These are phyloP conservation scores for Ailanthus altissimus DNA, from an alignment of 345 rosid species.

Conservation along the genomic window DNA sequence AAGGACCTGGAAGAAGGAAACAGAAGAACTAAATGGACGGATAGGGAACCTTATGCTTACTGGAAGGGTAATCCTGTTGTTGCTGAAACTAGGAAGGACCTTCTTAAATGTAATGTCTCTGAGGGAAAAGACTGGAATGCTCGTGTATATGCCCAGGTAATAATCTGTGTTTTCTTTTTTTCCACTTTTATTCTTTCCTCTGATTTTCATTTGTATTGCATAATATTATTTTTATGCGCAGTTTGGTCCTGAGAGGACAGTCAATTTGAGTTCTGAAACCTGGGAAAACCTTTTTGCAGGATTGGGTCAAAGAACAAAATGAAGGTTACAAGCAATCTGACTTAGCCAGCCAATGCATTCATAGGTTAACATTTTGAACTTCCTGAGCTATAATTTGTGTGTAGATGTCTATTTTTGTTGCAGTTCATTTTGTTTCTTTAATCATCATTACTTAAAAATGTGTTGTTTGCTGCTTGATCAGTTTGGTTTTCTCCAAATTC, in stretches of 20 bases:
- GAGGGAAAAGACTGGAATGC: constrained; percentile 82
- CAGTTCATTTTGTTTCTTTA: neutral
- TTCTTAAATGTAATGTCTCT: constrained; percentile 73
- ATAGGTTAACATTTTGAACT: constrained; percentile 47
- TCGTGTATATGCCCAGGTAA: constrained; percentile 73
- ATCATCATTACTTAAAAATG: neutral
- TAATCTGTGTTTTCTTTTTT: neutral
- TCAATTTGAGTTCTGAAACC: neutral
- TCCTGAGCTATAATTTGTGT: neutral
- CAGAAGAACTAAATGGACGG: constrained; percentile 47
- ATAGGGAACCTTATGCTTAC: constrained; percentile 74
- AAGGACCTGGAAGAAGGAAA: constrained; percentile 59
- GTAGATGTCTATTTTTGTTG: neutral
- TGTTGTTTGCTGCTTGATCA: neutral
- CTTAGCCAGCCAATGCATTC: constrained; percentile 69
- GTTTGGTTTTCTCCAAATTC: neutral
- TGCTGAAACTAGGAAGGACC: constrained; percentile 64
- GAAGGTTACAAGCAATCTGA: constrained; percentile 80
- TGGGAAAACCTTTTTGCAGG: constrained; percentile 41
- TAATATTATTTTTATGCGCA: neutral
- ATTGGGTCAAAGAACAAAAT: constrained; percentile 64
- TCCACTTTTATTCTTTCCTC: neutral
- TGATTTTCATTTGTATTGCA: neutral
- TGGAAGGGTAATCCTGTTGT: constrained; percentile 95
- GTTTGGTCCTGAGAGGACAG: neutral